Base-by-base conservation (phyloP, 805 yeast species). In the Spathaspora boniae region DNA sequence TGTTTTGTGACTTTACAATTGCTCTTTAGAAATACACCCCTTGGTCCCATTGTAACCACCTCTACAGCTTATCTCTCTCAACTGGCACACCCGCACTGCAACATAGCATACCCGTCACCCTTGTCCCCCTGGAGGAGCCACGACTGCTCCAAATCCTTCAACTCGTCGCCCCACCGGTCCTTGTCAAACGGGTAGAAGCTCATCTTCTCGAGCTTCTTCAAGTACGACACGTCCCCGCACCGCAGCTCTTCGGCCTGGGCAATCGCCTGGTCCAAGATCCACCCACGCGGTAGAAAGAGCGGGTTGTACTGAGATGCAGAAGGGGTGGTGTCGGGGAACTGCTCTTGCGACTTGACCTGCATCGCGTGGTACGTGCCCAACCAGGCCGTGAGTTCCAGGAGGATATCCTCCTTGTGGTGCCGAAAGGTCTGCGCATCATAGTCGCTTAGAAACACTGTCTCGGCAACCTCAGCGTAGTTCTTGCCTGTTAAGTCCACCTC, bases 241-340 rank as follows among this genome's bases (percentile, higher is more conserved):
- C 73, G 67, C 19, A 70, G 63, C 2, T 78, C 84, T 24, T 71
- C 65, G 0, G 80, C 70, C 29, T 64, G 60, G 19, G 74, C 70
- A 30, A 86, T 80, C 1, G 87, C 96, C 42, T 88, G 89, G 36
- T 87, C 86, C 36, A 93, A 65, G 34, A 89, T 80, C 88, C 95
- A 86, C 44, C 80, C 84, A 41, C 91, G 71, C 15, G 96, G 93
- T 5, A 84, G 72, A 51, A 91, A 91, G 23, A 76, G 53, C 3
- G 98, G 98, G 50, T 91, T 93, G 32, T 60, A 64, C 3, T 46
- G 21, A 39, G 45, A 12, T 50, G 53, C 12, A 60, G 72, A 2
- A 3, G 16, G 29, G 16, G 28, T 31, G 4, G 19, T 11, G 6
- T 31, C 21, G 23, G n/a, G 38, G 41, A 9, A 74, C 52, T 2